Evolutionary conservation across 768 basidiomycete genomes (phyloP).

Genomic region (Collybia sp.): DNA sequence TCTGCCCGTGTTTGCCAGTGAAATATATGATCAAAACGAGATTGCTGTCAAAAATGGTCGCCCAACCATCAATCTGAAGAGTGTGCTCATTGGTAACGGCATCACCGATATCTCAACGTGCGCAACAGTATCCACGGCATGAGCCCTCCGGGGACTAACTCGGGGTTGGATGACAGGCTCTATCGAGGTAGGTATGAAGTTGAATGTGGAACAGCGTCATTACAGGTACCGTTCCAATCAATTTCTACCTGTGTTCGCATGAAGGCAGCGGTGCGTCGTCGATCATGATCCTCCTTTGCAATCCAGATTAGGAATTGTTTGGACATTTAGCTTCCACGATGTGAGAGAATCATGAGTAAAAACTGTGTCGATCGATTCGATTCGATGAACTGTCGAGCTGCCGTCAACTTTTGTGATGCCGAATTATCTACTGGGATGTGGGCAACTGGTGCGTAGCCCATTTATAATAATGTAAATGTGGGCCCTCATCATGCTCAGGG

Average conservation of each 20-base stretch:
- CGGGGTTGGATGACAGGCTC: conserved; percentile 25
- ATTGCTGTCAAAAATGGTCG: conserved; percentile 45
- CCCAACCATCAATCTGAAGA: conserved; percentile 60
- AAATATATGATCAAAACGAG: conserved; percentile 70
- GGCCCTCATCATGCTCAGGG: conserved; percentile 8
- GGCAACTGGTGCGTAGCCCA: conserved; percentile 32
- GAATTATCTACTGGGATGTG: conserved; percentile 39
- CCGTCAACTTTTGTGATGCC: conserved; percentile 58
- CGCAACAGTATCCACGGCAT: neutral
- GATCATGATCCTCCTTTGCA: neutral
- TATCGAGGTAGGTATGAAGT: conserved; percentile 49
- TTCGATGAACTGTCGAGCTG: conserved; percentile 60
- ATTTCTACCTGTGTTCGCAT: conserved; percentile 57
- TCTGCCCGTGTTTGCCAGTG: conserved; percentile 69
- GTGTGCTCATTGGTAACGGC: conserved; percentile 66
- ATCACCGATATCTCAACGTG: conserved; percentile 45
- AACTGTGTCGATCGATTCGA: conserved; percentile 68
- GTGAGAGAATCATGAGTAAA: conserved; percentile 49
- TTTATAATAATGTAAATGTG: neutral
- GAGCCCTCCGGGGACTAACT: neutral
- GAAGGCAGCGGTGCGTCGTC: conserved; percentile 49
- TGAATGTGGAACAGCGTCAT: conserved; percentile 54
- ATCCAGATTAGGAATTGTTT: neutral
- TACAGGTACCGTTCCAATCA: conserved; percentile 47
- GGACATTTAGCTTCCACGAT: conserved; percentile 54